These are phyloP conservation scores for Botrytis squamosa DNA, from an alignment of 2,329 filamentous ascomycete species.

Conservation along the genomic window DNA sequence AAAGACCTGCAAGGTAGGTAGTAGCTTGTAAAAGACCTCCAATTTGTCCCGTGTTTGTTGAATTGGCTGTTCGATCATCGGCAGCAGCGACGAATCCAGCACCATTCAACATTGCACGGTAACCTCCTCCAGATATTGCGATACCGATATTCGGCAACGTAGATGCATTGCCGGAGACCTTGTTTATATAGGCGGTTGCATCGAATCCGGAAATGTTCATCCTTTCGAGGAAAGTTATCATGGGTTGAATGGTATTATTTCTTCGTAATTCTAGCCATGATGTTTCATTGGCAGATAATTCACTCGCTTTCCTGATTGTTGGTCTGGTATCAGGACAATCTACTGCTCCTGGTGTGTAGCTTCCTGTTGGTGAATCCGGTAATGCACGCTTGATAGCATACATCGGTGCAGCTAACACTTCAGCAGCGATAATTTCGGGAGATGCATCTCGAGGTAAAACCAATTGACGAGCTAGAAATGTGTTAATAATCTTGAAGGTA, in stretches of 20 bases:
- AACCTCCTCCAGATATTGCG: conserved; percentile 80
- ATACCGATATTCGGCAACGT: conserved; percentile 69
- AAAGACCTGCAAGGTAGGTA: conserved; percentile 79
- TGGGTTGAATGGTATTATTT: conserved; percentile 70
- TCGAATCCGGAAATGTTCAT: conserved; percentile 78
- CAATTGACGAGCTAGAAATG: conserved; percentile 39
- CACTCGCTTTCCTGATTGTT: conserved; percentile 60
- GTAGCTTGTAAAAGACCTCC: conserved; percentile 78
- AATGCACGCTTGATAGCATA: conserved; percentile 33
- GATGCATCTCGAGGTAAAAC: conserved; percentile 31
- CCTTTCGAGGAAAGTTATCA: conserved; percentile 69
- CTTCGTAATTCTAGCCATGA: conserved; percentile 72
- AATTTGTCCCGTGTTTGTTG: conserved; percentile 64
- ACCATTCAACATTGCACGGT: conserved; percentile 81
- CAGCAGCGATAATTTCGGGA: conserved; percentile 30
- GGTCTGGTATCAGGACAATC: conserved; percentile 70
- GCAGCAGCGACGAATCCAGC: conserved; percentile 78
- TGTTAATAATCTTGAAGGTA: not conserved
- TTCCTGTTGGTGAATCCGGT: conserved; percentile 48
- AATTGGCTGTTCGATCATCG: conserved; percentile 66
- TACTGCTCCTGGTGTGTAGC: conserved; percentile 69
- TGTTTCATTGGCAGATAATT: conserved; percentile 66
- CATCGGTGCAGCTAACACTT: conserved; percentile 30
- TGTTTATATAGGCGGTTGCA: conserved; percentile 68
- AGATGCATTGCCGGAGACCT: conserved; percentile 53